These are phyloP conservation scores for Exophiala oligosperma DNA, from an alignment of 2,329 filamentous ascomycete genomes.

Conservation along the genomic window DNA sequence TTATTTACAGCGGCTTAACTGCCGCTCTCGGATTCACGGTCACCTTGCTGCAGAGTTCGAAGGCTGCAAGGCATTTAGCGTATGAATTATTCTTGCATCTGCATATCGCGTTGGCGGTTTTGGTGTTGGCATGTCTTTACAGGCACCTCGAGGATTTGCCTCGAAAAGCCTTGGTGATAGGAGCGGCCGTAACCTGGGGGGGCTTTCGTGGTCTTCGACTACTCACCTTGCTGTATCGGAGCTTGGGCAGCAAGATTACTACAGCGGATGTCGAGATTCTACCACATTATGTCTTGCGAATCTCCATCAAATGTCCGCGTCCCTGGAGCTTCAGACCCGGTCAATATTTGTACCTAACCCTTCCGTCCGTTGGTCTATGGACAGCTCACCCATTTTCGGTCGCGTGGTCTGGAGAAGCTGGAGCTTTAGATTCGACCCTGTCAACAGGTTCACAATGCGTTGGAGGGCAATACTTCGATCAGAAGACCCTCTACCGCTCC, in stretches of 20 bases:
- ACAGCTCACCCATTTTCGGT: conserved; percentile 78
- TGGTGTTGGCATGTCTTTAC: conserved; percentile 71
- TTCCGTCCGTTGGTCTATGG: conserved; percentile 65
- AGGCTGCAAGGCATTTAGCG: conserved; percentile 85
- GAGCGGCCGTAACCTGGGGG: conserved; percentile 74
- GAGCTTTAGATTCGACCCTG: conserved; percentile 36
- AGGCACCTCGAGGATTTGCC: conserved; percentile 72
- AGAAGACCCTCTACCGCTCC: conserved; percentile 39
- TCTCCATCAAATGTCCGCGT: conserved; percentile 69
- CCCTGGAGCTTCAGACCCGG: conserved; percentile 67
- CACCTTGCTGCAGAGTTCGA: conserved; percentile 69
- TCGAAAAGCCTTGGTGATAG: conserved; percentile 72
- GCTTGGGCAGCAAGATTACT: conserved; percentile 61
- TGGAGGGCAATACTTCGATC: conserved; percentile 22
- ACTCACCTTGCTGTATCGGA: conserved; percentile 64
- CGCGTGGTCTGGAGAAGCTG: conserved; percentile 65
- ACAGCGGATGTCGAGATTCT: conserved; percentile 67
- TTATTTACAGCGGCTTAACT: conserved; percentile 45
- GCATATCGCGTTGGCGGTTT: conserved; percentile 73
- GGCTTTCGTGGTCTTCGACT: conserved; percentile 68
- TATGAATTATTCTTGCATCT: conserved; percentile 94
- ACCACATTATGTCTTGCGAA: conserved; percentile 67
- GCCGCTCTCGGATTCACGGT: conserved; percentile 58
- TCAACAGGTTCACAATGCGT: conserved; percentile 18
- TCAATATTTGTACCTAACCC: conserved; percentile 73